Conservation (phyloP, 805 yeast species). For the Metschnikowia matae region DNA sequence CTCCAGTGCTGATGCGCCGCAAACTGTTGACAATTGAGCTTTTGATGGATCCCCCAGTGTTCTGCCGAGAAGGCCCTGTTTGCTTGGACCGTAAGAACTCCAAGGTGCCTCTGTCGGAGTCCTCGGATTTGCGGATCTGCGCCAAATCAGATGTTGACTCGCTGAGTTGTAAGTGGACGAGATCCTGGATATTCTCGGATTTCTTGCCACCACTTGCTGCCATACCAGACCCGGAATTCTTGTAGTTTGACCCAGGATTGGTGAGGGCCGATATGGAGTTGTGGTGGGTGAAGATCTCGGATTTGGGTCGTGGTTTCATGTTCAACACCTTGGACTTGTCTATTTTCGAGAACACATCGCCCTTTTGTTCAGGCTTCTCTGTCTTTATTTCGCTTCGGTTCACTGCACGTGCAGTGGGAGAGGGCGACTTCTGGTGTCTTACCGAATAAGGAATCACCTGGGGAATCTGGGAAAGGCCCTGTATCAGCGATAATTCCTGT, state of each 20-base stretch:
- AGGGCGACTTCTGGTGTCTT: conserved; percentile 7
- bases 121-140: conserved; percentile 18
- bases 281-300: conserved; percentile 8
- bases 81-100: conserved; percentile 36
- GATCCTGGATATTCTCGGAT: conserved; percentile 23
- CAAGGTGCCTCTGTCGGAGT: conserved; percentile 25
- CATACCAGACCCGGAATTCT: neutral
- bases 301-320: conserved; percentile 14
- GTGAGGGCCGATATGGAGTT: neutral
- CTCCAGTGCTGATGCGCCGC: conserved; percentile 40
- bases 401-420: neutral
- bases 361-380: neutral
- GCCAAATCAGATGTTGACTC: conserved; percentile 22
- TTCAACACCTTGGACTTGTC: conserved; percentile 35
- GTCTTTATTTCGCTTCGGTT: neutral
- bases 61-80: conserved; percentile 23
- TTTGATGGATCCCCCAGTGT: conserved; percentile 41
- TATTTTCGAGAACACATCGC: conserved; percentile 42
- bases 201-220: neutral
- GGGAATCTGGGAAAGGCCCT: conserved; percentile 41
- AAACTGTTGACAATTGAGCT: conserved; percentile 29
- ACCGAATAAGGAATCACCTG: conserved; percentile 40
- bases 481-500: conserved; percentile 63
- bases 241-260: neutral
- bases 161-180: conserved; percentile 30